Base-by-base conservation (phyloP, 352 stramenopile species). In the Achlya hypogyna region DNA sequence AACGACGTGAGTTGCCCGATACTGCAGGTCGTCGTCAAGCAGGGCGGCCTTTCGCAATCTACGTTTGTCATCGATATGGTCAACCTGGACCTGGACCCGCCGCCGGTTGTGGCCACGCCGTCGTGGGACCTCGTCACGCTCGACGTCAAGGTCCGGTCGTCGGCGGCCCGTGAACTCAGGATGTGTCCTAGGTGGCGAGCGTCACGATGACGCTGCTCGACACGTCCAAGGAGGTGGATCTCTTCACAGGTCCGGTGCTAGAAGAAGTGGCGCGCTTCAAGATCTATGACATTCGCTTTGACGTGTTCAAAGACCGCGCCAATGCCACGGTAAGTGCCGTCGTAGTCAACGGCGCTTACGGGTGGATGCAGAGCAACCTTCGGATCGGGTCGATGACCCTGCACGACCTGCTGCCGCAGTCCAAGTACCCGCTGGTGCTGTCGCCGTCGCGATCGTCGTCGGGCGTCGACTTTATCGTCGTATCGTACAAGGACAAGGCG, bases 301-400 rank as follows among this genome's bases (percentile, higher is more conserved):
- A 93, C 45, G 72, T 75, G 0, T 60, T 60, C 29, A 67, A 67
- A 29, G 60, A 67, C 27, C 45, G 45, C 47, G 25, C 28, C 10
- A 45, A 49, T 8, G 40, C 60, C 23, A 18, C 56, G 18, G 60
- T 67, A 56, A 28, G 14, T 66, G 8, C n/a, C 16, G 23, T 54
- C 23, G 14, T 38, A 12, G 2, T 3, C 12, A 9, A 56, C 10
- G 4, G 6, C 38, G 6, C 38, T n/a, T 45, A 3, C 38, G 38
- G n/a, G 14, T 3, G 16, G 5, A 87, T 75, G 38, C 73, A 75
- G 43, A 79, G 76, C 0, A 87, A 90, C 43, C 23, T 93, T 31
- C 87, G 81, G 22, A 63, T 91, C n/a, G 84, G 84, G 74, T 79
- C 80, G n/a, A 71, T 93, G 3, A 78, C 86, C 47, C 65, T 93